Base-by-base conservation (phyloP, 1,284 basidiomycete species). In the Boletellus deceptivus region DNA sequence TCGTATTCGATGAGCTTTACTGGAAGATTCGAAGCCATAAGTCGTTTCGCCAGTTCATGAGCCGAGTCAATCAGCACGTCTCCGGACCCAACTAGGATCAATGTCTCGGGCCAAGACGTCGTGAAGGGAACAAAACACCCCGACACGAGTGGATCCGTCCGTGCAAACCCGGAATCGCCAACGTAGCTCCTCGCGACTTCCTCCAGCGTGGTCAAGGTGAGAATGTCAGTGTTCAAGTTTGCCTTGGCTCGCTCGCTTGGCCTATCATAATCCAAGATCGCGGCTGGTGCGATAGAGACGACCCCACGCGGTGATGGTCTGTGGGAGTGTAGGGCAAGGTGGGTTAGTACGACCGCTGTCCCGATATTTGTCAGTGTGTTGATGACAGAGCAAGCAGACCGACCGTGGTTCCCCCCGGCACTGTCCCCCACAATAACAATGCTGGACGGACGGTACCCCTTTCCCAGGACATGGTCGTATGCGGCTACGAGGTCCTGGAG, bases 361-460 rank as follows among this genome's bases (percentile, higher is more conserved):
- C 6, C 29, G 20, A 7, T 10, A 3, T n/a, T 13, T 24, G 20
- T n/a, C 6, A n/a, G 2, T 6, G 11, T 7, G 11, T 8, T 8
- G 9, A 20, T 5, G 11, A 27, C 25, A 4, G 3, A 24, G 43
- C 18, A 10, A 24, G 22, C 16, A 38, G 18, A 18, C 40, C 14
- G 11, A 58, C 51, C 58, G 3, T 46, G 45, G 9, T 56, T 56
- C 9, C 56, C 59, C 6, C 56, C 59, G 17, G 56, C 56, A 24
- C 59, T 56, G 24, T 59, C 59, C 3, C 59, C 59, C 2, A 43
- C 35, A 11, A 59, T 34, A 13, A 34, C 34, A 16, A 59, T 48
- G 8, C 59, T 60, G 3, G 48, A 25, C 7, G 56, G 18, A 3
- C 37, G 35, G 46, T 59, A 55, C 41, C 59, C 57, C 45, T 45